Conservation (phyloP, 768 basidiomycete genomes). For the Botryobasidium botryosum region DNA sequence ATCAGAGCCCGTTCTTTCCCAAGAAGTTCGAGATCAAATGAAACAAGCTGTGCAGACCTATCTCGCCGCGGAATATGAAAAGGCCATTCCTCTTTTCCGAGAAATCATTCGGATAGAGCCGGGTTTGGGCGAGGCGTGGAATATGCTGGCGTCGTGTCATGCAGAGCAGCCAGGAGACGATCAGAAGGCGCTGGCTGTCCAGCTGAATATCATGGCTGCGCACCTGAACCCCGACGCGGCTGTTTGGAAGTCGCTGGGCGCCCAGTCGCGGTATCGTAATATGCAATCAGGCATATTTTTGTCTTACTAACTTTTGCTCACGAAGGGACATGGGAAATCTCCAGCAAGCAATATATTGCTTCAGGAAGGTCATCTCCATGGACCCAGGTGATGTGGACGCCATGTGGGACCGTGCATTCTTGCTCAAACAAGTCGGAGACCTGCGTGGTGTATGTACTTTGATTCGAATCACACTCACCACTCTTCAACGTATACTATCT, state of each 20-base stretch:
- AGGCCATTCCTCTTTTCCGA: constrained; percentile 66
- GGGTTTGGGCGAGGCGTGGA: constrained; percentile 68
- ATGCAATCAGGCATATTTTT: not conserved
- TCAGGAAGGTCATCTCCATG: constrained; percentile 59
- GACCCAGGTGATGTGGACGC: constrained; percentile 73
- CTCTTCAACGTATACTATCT: not conserved
- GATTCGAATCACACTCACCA: not conserved
- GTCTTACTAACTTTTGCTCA: not conserved
- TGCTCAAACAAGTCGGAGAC: constrained; percentile 63
- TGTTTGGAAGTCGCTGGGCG: constrained; percentile 73
- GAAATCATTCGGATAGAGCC: constrained; percentile 93
- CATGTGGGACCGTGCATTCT: constrained; percentile 74
- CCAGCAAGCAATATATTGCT: constrained; percentile 86
- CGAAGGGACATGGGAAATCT: constrained; percentile 47
- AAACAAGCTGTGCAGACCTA: constrained; percentile 82
- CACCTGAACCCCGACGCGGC: constrained; percentile 72
- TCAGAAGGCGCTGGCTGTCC: constrained; percentile 60
- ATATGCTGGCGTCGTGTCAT: constrained; percentile 71
- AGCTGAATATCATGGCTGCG: constrained; percentile 76
- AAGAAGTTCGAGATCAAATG: constrained; percentile 33
- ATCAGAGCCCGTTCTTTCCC: constrained; percentile 17
- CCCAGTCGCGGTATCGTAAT: constrained; percentile 49
- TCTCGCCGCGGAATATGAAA: constrained; percentile 44
- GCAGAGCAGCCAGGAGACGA: constrained; percentile 54
- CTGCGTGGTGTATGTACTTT: constrained; percentile 37